These are phyloP conservation scores for Prunus davidiana DNA, from an alignment of 306 rosid species.

Conservation along the genomic window DNA sequence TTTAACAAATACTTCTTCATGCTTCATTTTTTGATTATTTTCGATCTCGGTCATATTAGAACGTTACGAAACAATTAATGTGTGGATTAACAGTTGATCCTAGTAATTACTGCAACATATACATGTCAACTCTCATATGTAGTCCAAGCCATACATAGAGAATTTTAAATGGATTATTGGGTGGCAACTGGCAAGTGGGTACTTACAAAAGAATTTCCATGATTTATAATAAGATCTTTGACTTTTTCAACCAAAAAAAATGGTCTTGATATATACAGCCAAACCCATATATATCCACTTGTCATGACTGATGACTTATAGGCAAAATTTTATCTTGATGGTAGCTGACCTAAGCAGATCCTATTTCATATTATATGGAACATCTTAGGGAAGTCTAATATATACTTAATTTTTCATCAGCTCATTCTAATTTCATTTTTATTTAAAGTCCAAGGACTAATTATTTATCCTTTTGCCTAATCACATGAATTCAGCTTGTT, in stretches of 20 bases:
- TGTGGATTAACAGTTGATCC: background rate
- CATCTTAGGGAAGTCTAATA: slow-evolving; percentile 22
- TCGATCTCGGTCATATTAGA: background rate
- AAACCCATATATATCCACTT: slow-evolving; percentile 31
- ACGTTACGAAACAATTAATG: background rate
- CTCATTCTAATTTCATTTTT: slow-evolving; percentile 14
- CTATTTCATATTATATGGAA: slow-evolving; percentile 5
- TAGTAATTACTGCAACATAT: too few species aligned
- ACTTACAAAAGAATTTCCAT: slow-evolving; percentile 9
- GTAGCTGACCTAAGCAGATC: slow-evolving; percentile 62
- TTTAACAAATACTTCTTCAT: background rate
- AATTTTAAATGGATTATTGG: background rate
- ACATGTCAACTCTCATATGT: background rate
- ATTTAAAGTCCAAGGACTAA: background rate
- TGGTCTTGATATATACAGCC: slow-evolving; percentile 1
- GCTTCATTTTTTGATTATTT: too few species aligned
- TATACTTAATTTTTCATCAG: background rate
- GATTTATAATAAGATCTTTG: slow-evolving; percentile 22
- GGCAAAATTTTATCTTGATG: slow-evolving; percentile 27
- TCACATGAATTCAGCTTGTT: background rate
- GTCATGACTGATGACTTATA: slow-evolving; percentile 29
- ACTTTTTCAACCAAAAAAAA: slow-evolving; percentile 18
- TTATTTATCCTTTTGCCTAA: background rate
- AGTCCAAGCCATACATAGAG: background rate
- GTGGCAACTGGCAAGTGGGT: slow-evolving; percentile 31